These are phyloP conservation scores for Plectosphaerella sp. DNA, from an alignment of 2,329 filamentous ascomycete species.

Conservation along the genomic window DNA sequence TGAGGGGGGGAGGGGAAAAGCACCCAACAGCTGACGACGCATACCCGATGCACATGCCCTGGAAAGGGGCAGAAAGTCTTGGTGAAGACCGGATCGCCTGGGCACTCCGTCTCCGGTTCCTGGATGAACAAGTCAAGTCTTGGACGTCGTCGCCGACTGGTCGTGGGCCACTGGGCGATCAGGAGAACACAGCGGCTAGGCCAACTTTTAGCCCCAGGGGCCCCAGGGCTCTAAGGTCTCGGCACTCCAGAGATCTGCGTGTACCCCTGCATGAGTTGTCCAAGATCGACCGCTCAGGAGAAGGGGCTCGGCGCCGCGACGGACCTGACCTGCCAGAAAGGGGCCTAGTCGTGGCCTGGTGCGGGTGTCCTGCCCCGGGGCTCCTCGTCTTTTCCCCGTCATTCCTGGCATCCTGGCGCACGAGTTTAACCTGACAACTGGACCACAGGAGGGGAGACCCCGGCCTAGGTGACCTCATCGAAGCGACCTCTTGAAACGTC, in stretches of 20 bases:
- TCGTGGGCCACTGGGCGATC: background rate
- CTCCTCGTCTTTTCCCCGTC: background rate
- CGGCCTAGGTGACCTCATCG: background rate
- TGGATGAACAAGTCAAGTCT: background rate
- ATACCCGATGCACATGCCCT: no score
- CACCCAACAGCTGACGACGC: background rate
- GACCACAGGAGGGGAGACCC: background rate
- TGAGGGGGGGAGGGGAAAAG: no score
- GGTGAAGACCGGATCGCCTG: background rate
- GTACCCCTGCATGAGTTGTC: background rate
- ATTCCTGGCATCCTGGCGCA: background rate
- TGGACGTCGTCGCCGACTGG: background rate
- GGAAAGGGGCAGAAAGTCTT: background rate
- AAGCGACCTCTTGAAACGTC: background rate
- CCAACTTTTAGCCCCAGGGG: background rate
- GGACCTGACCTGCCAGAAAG: background rate
- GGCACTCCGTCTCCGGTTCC: background rate
- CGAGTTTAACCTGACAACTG: background rate
- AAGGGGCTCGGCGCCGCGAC: background rate
- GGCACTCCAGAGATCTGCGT: background rate
- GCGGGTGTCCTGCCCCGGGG: background rate
- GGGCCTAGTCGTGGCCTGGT: background rate
- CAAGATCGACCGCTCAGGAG: background rate
- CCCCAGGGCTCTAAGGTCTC: background rate
- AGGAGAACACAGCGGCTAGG: background rate